Conservation (phyloP, 140 eudicot genomes). For the Cichorium intybus region DNA sequence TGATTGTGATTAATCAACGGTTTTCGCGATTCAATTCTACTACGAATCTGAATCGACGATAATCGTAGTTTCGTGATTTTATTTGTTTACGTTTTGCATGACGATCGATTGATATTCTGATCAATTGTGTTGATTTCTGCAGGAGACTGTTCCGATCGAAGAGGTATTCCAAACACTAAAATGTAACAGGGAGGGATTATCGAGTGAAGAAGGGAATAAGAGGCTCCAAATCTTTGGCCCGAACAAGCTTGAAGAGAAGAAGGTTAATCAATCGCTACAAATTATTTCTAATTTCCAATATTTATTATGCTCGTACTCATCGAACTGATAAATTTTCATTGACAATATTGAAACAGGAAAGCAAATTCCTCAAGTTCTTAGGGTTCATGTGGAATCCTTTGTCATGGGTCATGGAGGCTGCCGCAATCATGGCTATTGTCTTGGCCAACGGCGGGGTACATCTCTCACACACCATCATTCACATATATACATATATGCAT, state of each 20-base stretch:
- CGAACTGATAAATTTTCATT: conserved; percentile 11
- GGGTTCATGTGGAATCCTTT: conserved; percentile 98
- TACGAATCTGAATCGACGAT: not conserved
- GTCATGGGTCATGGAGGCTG: conserved; percentile 96
- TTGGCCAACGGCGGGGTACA: conserved; percentile 83
- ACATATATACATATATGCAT: not conserved
- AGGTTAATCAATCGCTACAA: conserved; percentile 26
- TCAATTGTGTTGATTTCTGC: conserved; percentile 9
- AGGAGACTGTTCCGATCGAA: conserved; percentile 71
- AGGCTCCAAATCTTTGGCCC: conserved; percentile 71
- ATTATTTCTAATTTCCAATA: not conserved
- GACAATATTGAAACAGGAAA: conserved; percentile 48
- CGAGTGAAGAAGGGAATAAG: conserved; percentile 51
- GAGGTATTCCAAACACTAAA: conserved; percentile 70
- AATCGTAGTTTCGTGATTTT: not conserved
- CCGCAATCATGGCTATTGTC: conserved; percentile 86
- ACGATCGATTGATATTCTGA: not conserved
- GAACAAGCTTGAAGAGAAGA: conserved; percentile 90
- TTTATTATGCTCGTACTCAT: not conserved
- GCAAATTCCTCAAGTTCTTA: conserved; percentile 60
- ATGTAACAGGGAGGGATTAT: conserved; percentile 61
- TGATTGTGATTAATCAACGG: too few species aligned
- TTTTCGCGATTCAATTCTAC: not conserved
- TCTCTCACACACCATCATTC: conserved; percentile 1
- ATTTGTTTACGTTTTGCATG: not conserved